Percentiles rank a stretch among this genome's conserved stretches.
Evolutionary conservation across 352 stramenopile species (phyloP).

Genomic region (Pythium pyrilobum): DNA sequence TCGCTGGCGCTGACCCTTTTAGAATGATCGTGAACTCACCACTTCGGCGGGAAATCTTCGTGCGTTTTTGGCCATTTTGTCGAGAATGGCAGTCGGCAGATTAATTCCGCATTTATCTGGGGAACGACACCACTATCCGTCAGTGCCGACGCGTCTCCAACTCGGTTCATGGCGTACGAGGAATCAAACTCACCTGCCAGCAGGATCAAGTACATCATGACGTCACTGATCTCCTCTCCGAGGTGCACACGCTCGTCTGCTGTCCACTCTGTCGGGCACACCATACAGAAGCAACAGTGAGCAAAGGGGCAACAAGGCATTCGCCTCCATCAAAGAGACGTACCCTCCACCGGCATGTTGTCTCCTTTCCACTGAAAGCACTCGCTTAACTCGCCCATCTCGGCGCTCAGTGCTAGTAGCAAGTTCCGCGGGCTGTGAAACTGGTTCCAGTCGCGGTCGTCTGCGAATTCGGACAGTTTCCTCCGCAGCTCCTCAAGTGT

Average conservation of each 20-base stretch:
- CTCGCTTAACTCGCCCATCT: constrained; percentile 95
- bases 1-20: not conserved
- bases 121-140: not conserved
- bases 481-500: constrained; percentile 26
- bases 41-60: constrained; percentile 74
- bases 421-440: constrained; percentile 88
- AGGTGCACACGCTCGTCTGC: constrained; percentile 86
- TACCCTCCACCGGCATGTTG: constrained; percentile 56
- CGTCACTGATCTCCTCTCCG: constrained; percentile 95
- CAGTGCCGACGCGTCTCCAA: not conserved
- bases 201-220: constrained; percentile 95
- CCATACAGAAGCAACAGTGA: not conserved
- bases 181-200: constrained; percentile 54
- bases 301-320: not conserved
- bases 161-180: not conserved
- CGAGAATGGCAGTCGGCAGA: constrained; percentile 78
- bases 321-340: not conserved
- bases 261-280: constrained; percentile 45
- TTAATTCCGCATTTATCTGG: constrained; percentile 87
- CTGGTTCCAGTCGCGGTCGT: constrained; percentile 30
- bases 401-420: constrained; percentile 90
- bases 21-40: constrained; percentile 2
- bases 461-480: constrained; percentile 27
- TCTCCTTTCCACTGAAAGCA: constrained; percentile 95
- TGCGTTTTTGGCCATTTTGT: constrained; percentile 92